These are phyloP conservation scores for Batkoa obscura DNA, from an alignment of 371 early-diverging fungal genomes.

Conservation along the genomic window DNA sequence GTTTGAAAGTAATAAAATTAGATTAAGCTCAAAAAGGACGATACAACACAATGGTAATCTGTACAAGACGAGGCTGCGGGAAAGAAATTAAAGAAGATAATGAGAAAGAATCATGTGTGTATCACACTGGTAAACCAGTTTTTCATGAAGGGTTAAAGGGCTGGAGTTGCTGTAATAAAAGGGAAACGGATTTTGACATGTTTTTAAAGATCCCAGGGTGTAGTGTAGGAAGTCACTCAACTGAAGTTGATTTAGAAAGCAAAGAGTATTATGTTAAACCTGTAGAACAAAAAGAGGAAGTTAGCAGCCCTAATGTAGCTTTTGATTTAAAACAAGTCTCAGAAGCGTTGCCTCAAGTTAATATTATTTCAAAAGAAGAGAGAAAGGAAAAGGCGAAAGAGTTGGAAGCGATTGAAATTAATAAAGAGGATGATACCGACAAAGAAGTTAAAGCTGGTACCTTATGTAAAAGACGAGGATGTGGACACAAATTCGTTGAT, in stretches of 20 bases:
- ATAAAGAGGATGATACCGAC: constrained; percentile 19
- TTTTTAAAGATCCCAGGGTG: constrained; percentile 75
- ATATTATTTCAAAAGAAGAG: constrained; percentile 3
- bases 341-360: constrained; percentile 8
- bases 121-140: constrained; percentile 61
- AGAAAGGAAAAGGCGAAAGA: constrained; percentile 1
- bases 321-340: constrained; percentile 3
- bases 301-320: constrained; percentile 8
- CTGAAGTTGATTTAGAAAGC: constrained; percentile 17
- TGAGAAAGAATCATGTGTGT: constrained; percentile 45
- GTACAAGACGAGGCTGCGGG: constrained; percentile 66
- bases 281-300: constrained; percentile 8
- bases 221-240: constrained; percentile 38
- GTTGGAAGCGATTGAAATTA: constrained; percentile 7
- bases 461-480: constrained; percentile 66
- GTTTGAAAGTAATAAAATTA: no score
- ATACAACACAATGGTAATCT: constrained; percentile 23
- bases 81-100: constrained; percentile 50
- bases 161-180: constrained; percentile 85
- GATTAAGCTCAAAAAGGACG: no score
- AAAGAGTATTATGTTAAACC: constrained; percentile 9
- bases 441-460: constrained; percentile 61
- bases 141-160: constrained; percentile 85
- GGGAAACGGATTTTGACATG: constrained; percentile 74
- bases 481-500: constrained; percentile 41